Evolutionary conservation across 2,329 filamentous ascomycete species (phyloP).

Genomic region (Cercospora berteroae): DNA sequence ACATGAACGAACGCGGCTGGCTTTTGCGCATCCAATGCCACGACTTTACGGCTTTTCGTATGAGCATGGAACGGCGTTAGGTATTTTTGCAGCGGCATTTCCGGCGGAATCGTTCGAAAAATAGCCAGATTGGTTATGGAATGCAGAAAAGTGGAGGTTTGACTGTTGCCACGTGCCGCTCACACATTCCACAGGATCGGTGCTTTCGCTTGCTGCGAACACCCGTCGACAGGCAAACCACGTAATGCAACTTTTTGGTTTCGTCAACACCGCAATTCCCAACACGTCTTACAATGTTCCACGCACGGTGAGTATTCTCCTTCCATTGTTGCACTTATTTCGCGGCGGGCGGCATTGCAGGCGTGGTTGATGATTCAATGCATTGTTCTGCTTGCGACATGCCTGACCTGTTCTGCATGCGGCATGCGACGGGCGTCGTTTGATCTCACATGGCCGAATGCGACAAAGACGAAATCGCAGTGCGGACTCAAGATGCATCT

Average conservation of each 20-base stretch:
- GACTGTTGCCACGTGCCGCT: constrained; percentile 26
- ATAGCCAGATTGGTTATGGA: constrained; percentile 11
- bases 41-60: constrained; percentile 10
- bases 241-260: constrained; percentile 2
- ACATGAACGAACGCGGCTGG: neutral
- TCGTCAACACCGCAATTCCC: neutral
- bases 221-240: constrained; percentile 18
- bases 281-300: neutral
- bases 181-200: constrained; percentile 18
- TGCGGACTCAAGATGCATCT: constrained; percentile 14
- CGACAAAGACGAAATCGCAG: constrained; percentile 26
- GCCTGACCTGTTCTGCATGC: constrained; percentile 21
- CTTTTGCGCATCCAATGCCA: neutral
- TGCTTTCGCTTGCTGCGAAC: constrained; percentile 16
- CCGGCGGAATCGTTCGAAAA: neutral
- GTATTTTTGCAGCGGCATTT: constrained; percentile 1
- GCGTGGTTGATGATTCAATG: constrained; percentile 3
- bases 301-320: neutral
- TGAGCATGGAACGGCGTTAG: constrained; percentile 3
- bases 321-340: neutral
- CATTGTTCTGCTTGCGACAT: constrained; percentile 28
- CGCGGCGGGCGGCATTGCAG: neutral
- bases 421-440: constrained; percentile 11
- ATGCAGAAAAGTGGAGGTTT: constrained; percentile 10
- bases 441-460: constrained; percentile 20